Conservation (phyloP, 352 stramenopile genomes). For the Globisporangium viniferum region DNA sequence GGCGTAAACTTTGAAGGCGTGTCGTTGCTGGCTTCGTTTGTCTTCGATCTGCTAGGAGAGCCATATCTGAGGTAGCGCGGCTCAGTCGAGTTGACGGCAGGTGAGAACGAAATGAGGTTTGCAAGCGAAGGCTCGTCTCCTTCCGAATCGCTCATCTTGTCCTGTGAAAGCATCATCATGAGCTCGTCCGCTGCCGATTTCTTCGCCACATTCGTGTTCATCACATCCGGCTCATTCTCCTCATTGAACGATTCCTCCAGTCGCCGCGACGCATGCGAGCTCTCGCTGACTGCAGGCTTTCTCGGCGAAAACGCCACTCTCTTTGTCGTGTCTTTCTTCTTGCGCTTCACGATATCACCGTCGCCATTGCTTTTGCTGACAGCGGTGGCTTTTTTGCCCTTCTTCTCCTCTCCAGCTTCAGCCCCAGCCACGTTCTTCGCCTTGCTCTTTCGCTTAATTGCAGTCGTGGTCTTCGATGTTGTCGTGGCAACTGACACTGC, state of each 20-base stretch:
- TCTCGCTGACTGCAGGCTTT: not conserved
- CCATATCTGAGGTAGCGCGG: slow-evolving; percentile 11
- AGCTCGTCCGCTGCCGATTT: slow-evolving; percentile 43
- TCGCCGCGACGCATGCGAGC: not conserved
- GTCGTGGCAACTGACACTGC: not conserved
- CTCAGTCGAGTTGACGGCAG: slow-evolving; percentile 12
- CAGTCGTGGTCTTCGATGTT: not conserved
- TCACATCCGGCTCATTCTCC: slow-evolving; percentile 9
- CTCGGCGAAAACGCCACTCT: slow-evolving; percentile 17
- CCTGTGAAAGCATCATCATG: slow-evolving; percentile 49
- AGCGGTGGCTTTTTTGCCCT: not conserved
- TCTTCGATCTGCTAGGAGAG: not conserved
- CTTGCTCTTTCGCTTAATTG: slow-evolving; percentile 9
- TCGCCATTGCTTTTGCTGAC: not conserved
- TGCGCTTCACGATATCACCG: slow-evolving; percentile 10
- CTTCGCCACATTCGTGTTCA: slow-evolving; percentile 2
- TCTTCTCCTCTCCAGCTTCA: not conserved
- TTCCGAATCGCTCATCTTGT: slow-evolving; percentile 61
- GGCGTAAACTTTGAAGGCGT: slow-evolving; percentile 16
- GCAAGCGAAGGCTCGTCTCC: slow-evolving; percentile 39
- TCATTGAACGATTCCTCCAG: slow-evolving; percentile 17
- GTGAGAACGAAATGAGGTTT: slow-evolving; percentile 43
- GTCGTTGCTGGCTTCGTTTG: slow-evolving; percentile 6
- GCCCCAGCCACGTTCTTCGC: not conserved
- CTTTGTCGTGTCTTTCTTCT: slow-evolving; percentile 13